Evolutionary conservation across 2,329 filamentous ascomycete species (phyloP), one percentile per base, ranked within the genome.

Genomic region (Arthrobotrys sinensis): DNA sequence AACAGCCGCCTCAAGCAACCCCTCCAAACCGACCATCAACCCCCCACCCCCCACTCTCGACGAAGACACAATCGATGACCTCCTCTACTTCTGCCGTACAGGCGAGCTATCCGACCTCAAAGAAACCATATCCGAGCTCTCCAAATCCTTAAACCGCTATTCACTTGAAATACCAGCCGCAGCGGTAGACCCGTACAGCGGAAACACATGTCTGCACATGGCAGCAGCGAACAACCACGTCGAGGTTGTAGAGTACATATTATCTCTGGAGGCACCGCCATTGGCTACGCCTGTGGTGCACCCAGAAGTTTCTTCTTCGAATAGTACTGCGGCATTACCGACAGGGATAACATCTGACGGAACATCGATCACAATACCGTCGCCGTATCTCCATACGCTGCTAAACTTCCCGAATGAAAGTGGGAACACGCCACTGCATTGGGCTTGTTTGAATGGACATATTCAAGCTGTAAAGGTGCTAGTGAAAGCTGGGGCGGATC

Each of bases 381-480:
- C 77, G 65, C 81, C 69, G 34, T 81, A 50, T 55, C 21, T 78
- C 3, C 75, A 80, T 6, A 79, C 82, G 3, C 81, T 86, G 2
- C 67, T 87, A 62, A 85, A 87, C 83, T 84, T 86, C 84, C 87
- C 89, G 79, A 99, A 99, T 83, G 87, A 90, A 79, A 91, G 92
- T 53, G 94, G 94, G 52, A 98, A 97, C 86, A 97, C 95, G 0
- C 89, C 93, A 0, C 87, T 99, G 73, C 96, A 99, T 85, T 98
- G 94, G 94, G 95, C 95, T 0, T 92, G 93, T 0, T 86, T 97
- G 69, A 96, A 96, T 68, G 94, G 94, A 0, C 94, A 97, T 82
- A 86, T 98, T 2, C 89, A 91, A 4, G 89, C 90, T 2, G 93
- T 97, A 5, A 92, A 94, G 86, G 85, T 90, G 0, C 88, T 99